These are phyloP conservation scores for Wilcoxina mikolae DNA, from an alignment of 495 filamentous ascomycete species.

Conservation along the genomic window DNA sequence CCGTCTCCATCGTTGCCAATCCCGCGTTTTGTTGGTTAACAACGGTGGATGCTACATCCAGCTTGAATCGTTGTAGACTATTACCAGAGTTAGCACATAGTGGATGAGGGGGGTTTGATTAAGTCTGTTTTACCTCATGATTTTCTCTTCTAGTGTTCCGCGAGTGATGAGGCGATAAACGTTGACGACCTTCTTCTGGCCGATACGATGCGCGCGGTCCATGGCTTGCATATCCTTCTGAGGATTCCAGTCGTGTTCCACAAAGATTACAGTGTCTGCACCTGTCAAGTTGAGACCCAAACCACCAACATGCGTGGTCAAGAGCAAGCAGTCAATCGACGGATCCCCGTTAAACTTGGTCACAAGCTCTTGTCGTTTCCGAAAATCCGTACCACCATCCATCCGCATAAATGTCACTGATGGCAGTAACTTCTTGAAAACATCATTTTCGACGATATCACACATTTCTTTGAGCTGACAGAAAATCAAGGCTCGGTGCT, in stretches of 20 bases:
- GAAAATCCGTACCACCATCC: slow-evolving; percentile 81
- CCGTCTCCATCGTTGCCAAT: slow-evolving; percentile 89
- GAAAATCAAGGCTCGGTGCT: slow-evolving; percentile 90
- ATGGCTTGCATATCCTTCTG: slow-evolving; percentile 98
- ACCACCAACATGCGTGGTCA: slow-evolving; percentile 91
- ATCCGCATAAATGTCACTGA: slow-evolving; percentile 78
- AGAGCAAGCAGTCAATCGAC: slow-evolving; percentile 77
- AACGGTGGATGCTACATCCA: slow-evolving; percentile 93
- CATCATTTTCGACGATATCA: slow-evolving; percentile 89
- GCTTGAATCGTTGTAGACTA: slow-evolving; percentile 97
- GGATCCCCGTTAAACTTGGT: slow-evolving; percentile 98
- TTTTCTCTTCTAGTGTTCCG: slow-evolving; percentile 97
- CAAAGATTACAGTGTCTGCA: slow-evolving; percentile 96
- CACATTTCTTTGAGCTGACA: slow-evolving; percentile 99
- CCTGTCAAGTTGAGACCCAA: slow-evolving; percentile 90
- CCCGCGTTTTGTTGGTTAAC: slow-evolving; percentile 99
- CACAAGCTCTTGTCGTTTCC: slow-evolving; percentile 84
- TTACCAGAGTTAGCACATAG: slow-evolving; percentile 6
- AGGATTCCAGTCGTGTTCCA: slow-evolving; percentile 99
- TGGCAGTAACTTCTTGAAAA: slow-evolving; percentile 71
- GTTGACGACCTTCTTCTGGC: slow-evolving; percentile 98
- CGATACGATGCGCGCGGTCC: slow-evolving; percentile 96
- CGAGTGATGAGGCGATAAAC: slow-evolving; percentile 95
- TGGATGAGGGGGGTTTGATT: not conserved
- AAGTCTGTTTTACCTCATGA: slow-evolving; percentile 48